phyloP scores from a whole-genome alignment of 2,329 filamentous ascomycete species.

The Gnomoniopsis smithogilvyi region DNA sequence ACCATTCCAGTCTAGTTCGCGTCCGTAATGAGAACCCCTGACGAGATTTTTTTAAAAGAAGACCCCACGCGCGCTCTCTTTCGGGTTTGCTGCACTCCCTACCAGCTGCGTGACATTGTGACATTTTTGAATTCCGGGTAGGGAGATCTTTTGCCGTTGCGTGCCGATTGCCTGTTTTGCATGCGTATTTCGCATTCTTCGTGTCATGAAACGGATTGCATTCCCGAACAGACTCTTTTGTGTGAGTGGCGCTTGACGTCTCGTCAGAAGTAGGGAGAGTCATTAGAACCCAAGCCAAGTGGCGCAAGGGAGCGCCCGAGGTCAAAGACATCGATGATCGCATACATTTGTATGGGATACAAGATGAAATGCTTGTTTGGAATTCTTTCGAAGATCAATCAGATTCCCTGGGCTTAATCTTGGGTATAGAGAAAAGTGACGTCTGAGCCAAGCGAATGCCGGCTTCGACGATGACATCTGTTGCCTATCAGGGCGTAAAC shows the following conservation, averaged over 20 bases:
- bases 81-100: neutral
- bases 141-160: no score
- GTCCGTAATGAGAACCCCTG: neutral
- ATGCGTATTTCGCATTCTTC: neutral
- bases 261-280: neutral
- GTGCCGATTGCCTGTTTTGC: neutral
- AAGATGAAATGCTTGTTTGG: no score
- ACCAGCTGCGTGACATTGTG: neutral
- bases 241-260: neutral
- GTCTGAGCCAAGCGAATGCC: neutral
- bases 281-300: neutral
- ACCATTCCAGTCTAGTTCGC: constrained; percentile 9
- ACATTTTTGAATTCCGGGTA: neutral
- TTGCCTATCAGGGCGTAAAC: neutral
- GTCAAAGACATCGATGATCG: no score
- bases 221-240: neutral
- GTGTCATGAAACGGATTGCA: neutral
- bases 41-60: no score
- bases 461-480: neutral
- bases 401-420: no score
- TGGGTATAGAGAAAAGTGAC: neutral
- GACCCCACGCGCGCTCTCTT: constrained; percentile 1
- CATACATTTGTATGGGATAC: no score
- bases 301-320: neutral
- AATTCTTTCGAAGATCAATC: no score